A percentile compares a stretch with the other conserved stretches of the same genome.
phyloP scores from a whole-genome alignment of 768 basidiomycete genomes.

The Infundibulicybe gibba region DNA sequence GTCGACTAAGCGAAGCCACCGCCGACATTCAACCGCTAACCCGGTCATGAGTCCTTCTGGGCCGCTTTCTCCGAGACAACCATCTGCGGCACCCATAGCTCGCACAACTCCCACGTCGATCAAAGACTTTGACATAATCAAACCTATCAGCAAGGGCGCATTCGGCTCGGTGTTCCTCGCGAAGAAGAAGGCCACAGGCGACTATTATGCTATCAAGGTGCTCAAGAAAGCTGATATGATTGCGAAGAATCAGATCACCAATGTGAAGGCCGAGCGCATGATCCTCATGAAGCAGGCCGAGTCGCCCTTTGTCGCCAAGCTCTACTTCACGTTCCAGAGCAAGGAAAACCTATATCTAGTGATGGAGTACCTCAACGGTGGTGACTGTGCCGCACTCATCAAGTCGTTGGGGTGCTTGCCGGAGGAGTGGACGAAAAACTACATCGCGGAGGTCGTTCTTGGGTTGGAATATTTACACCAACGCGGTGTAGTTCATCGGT shows the following conservation, averaged over 20 bases:
- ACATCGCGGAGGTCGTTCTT: slow-evolving; percentile 93
- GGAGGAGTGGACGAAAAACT: slow-evolving; percentile 96
- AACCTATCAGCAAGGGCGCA: slow-evolving; percentile 98
- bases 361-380: slow-evolving; percentile 99
- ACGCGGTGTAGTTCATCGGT: slow-evolving; percentile 96
- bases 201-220: slow-evolving; percentile 99
- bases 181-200: slow-evolving; percentile 97
- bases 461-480: slow-evolving; percentile 97
- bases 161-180: slow-evolving; percentile 98
- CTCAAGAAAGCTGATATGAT: slow-evolving; percentile 99
- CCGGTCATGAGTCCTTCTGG: slow-evolving; percentile 56
- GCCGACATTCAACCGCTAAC: slow-evolving; percentile 72
- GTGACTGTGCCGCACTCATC: slow-evolving; percentile 96
- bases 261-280: slow-evolving; percentile 99
- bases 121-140: slow-evolving; percentile 99
- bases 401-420: slow-evolving; percentile 91
- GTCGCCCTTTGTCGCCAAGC: slow-evolving; percentile 95
- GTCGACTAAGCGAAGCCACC: slow-evolving; percentile 54
- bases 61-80: slow-evolving; percentile 85
- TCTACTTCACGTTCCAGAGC: slow-evolving; percentile 99
- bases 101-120: slow-evolving; percentile 87
- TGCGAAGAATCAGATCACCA: slow-evolving; percentile 99
- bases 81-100: slow-evolving; percentile 72
- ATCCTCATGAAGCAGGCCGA: slow-evolving; percentile 99
- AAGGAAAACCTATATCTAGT: slow-evolving; percentile 98